phyloP scores from a whole-genome alignment of 768 basidiomycete genomes.

The Termitomyces sp. region DNA sequence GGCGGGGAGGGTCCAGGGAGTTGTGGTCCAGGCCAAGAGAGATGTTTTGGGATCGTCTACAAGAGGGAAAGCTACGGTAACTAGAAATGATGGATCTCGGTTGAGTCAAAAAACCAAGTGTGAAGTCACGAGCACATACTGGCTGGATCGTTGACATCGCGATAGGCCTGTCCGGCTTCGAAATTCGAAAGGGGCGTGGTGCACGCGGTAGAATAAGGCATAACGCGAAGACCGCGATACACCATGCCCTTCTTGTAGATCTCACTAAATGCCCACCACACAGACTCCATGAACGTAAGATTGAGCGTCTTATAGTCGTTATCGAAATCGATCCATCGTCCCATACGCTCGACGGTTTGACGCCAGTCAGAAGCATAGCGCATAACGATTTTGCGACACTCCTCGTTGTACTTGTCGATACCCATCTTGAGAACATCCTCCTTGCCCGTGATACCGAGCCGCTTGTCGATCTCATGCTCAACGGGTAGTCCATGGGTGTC shows the following conservation, averaged over 20 bases:
- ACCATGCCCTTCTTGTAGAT: constrained; percentile 91
- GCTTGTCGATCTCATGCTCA: constrained; percentile 99
- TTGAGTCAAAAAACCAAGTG: neutral
- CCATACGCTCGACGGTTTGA: constrained; percentile 92
- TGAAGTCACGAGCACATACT: constrained; percentile 35
- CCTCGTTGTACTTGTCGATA: constrained; percentile 95
- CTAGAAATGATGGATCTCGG: constrained; percentile 29
- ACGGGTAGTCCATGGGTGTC: constrained; percentile 98
- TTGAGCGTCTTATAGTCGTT: constrained; percentile 99
- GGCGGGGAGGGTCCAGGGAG: constrained; percentile 96
- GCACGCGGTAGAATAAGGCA: constrained; percentile 97
- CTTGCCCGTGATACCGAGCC: constrained; percentile 84
- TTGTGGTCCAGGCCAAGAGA: constrained; percentile 96
- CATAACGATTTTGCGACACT: constrained; percentile 97
- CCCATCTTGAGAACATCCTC: constrained; percentile 94
- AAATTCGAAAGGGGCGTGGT: constrained; percentile 97
- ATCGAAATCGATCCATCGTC: constrained; percentile 99
- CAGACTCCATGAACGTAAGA: constrained; percentile 90
- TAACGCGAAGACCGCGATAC: constrained; percentile 89
- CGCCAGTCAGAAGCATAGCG: constrained; percentile 95
- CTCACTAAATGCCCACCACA: constrained; percentile 98
- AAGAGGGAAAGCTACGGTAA: constrained; percentile 89
- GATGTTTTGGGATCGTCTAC: constrained; percentile 90
- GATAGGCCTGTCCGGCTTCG: constrained; percentile 89
- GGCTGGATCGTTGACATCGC: constrained; percentile 91